A percentile compares a stretch with the other conserved stretches of the same genome.
phyloP scores from a whole-genome alignment of 495 filamentous ascomycete genomes.

The Paragyromitra xinjiangensis region DNA sequence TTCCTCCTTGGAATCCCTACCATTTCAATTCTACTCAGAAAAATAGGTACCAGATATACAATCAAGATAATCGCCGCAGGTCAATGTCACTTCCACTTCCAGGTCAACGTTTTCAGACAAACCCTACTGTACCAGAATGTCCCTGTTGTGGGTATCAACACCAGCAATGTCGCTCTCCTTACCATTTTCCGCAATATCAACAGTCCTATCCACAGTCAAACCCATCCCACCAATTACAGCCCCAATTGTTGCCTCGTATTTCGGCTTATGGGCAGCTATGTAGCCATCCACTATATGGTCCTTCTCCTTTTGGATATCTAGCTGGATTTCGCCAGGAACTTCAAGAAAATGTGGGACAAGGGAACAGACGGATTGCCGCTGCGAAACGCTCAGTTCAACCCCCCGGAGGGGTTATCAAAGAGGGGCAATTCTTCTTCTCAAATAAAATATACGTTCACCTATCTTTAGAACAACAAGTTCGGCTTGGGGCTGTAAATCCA shows the following conservation, averaged over 20 bases:
- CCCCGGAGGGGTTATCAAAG: conserved; percentile 16
- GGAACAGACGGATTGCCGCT: conserved; percentile 1
- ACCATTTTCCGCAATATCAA: conserved; percentile 12
- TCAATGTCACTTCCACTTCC: conserved; percentile 12
- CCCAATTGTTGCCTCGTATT: neutral
- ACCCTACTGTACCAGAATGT: neutral
- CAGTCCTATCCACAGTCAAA: neutral
- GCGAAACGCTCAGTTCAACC: conserved; percentile 15
- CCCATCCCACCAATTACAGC: neutral
- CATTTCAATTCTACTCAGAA: neutral
- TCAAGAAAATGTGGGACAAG: conserved; percentile 2
- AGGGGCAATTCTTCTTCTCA: conserved; percentile 44
- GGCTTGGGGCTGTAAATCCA: conserved; percentile 40
- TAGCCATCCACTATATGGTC: neutral
- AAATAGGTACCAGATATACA: conserved; percentile 1
- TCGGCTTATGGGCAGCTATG: neutral
- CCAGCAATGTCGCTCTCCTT: conserved; percentile 11
- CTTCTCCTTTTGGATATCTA: conserved; percentile 4
- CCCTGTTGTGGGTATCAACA: conserved; percentile 1
- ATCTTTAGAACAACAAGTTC: conserved; percentile 34
- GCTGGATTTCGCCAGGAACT: neutral
- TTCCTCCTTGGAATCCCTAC: neutral
- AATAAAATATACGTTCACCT: conserved; percentile 40
- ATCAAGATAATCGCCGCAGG: neutral
- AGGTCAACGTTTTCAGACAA: neutral